Evolutionary conservation across 345 rosid genomes (phyloP).

Genomic region (Pugionium dolabratum): DNA sequence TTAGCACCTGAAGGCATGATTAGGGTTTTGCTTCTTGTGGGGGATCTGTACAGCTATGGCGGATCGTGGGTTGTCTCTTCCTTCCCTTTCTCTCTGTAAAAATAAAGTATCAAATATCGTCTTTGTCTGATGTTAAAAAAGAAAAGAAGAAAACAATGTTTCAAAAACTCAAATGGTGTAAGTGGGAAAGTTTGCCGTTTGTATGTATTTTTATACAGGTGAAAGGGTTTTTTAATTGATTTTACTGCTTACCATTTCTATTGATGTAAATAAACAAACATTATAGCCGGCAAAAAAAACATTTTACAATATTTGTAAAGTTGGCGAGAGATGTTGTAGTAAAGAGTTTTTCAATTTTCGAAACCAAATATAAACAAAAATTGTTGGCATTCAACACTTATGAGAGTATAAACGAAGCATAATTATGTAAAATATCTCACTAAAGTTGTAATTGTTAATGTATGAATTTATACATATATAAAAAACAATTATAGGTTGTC

Average conservation of each 20-base stretch:
- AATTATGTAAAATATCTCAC: too few relatives aligned
- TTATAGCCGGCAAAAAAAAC: too few relatives aligned
- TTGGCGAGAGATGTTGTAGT: too few relatives aligned
- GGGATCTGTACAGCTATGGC: constrained; percentile 44
- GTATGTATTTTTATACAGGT: background rate
- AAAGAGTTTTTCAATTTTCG: too few relatives aligned
- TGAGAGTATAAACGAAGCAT: too few relatives aligned
- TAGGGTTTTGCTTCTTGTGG: background rate
- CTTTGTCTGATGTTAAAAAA: constrained; percentile 18
- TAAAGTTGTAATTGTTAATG: background rate
- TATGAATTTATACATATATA: background rate
- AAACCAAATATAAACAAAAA: too few relatives aligned
- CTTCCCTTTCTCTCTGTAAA: constrained; percentile 32
- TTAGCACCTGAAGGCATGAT: constrained; percentile 85
- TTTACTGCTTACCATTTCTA: background rate
- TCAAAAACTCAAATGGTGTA: constrained; percentile 36
- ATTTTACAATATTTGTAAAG: too few relatives aligned
- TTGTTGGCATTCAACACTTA: too few relatives aligned
- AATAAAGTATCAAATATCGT: background rate
- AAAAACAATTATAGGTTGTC: background rate
- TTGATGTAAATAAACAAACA: background rate
- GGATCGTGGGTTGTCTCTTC: constrained; percentile 33
- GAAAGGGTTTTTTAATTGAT: constrained; percentile 5
- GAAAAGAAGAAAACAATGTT: too few relatives aligned
- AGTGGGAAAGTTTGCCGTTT: constrained; percentile 40